These are phyloP conservation scores for Coemansia sp. DNA, from an alignment of 192 early-diverging fungal species.

Conservation along the genomic window DNA sequence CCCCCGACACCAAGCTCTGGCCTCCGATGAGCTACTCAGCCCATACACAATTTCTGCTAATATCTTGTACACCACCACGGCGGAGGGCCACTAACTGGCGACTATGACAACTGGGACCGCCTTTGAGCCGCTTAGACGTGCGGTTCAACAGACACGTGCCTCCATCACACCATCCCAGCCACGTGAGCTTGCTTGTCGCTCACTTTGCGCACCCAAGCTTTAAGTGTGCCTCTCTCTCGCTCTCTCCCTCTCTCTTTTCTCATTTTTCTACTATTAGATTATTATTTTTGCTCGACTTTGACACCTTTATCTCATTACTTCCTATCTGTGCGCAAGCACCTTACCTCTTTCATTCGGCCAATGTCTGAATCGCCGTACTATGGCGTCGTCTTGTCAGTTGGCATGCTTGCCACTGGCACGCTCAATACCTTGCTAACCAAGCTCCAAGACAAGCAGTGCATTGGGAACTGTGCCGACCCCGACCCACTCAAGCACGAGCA, in stretches of 20 bases:
- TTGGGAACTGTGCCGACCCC: slow-evolving; percentile 82
- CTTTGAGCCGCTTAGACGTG: slow-evolving; percentile 1
- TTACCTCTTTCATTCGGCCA: slow-evolving; percentile 6
- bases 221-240: neutral
- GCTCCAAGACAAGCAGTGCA: slow-evolving; percentile 90
- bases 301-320: neutral
- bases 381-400: slow-evolving; percentile 59
- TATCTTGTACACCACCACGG: slow-evolving; percentile 4
- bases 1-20: neutral
- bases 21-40: neutral
- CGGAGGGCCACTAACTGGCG: neutral
- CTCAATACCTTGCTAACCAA: slow-evolving; percentile 83
- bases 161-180: slow-evolving; percentile 4
- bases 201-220: neutral
- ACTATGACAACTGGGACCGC: neutral
- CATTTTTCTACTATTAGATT: slow-evolving; percentile 2
- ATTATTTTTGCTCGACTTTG: slow-evolving; percentile 3
- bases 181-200: neutral
- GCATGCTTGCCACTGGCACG: slow-evolving; percentile 78
- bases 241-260: neutral
- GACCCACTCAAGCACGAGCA: slow-evolving; percentile 66
- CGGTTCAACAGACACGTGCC: slow-evolving; percentile 16
- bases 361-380: slow-evolving; percentile 40
- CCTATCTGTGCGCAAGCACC: neutral
- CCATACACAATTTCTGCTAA: neutral